phyloP scores from a whole-genome alignment of 2,329 filamentous ascomycete species.

The Hypoxylon sp. region DNA sequence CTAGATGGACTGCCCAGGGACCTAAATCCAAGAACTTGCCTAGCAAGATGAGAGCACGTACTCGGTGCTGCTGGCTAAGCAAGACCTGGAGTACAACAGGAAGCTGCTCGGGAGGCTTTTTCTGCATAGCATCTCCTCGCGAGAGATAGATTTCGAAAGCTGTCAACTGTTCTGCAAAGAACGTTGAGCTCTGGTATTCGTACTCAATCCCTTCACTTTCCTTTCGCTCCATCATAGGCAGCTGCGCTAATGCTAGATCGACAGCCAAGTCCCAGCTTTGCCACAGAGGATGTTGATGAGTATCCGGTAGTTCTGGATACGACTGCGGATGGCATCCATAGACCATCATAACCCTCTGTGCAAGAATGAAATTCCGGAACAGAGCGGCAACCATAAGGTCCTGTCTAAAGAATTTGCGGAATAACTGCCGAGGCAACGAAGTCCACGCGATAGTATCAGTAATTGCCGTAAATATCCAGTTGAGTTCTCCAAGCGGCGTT shows the following conservation, averaged over 20 bases:
- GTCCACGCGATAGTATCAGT: constrained; percentile 99
- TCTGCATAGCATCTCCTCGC: constrained; percentile 82
- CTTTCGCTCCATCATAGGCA: constrained; percentile 86
- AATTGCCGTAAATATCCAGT: constrained; percentile 99
- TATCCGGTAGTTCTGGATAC: constrained; percentile 91
- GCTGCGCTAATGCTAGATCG: constrained; percentile 91
- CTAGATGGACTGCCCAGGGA: constrained; percentile 98
- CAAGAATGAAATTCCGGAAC: constrained; percentile 95
- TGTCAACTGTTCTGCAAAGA: constrained; percentile 97
- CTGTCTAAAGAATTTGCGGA: constrained; percentile 97
- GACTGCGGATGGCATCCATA: constrained; percentile 97
- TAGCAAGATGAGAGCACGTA: constrained; percentile 90
- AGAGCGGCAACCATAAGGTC: constrained; percentile 99
- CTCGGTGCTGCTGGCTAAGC: constrained; percentile 92
- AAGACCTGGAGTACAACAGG: constrained; percentile 97
- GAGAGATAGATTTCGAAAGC: constrained; percentile 96
- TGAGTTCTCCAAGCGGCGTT: constrained; percentile 94
- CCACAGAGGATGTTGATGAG: constrained; percentile 95
- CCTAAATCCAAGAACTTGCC: constrained; percentile 95
- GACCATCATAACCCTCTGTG: constrained; percentile 94
- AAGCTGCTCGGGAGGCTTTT: constrained; percentile 92
- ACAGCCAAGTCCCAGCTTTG: constrained; percentile 98
- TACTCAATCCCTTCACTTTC: constrained; percentile 82
- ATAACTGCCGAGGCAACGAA: constrained; percentile 87
- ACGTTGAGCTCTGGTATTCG: constrained; percentile 93